Conservation (phyloP, 179 eudicot genomes). For the Heliamphora pulchella region DNA sequence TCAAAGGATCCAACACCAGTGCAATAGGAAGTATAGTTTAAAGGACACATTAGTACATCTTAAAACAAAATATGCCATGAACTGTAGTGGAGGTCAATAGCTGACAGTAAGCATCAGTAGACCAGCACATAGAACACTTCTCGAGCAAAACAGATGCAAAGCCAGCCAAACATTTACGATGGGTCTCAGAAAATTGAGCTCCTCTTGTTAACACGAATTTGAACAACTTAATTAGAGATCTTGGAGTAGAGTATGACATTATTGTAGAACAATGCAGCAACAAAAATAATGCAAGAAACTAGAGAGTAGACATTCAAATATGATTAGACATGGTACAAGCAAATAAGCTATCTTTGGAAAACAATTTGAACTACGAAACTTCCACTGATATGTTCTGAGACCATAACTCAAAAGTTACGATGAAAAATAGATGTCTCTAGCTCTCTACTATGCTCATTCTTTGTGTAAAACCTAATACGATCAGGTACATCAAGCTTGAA, state of each 20-base stretch:
- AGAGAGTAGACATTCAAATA: neutral
- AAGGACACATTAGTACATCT: neutral
- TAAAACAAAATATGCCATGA: neutral
- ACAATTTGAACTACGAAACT: neutral
- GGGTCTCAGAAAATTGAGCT: neutral
- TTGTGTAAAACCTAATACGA: neutral
- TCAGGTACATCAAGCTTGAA: neutral
- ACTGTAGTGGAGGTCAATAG: neutral
- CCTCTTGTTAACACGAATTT: neutral
- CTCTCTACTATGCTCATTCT: neutral
- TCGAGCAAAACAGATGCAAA: neutral
- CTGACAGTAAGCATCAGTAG: neutral
- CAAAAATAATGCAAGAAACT: neutral
- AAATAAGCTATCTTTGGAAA: neutral
- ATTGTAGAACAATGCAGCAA: neutral
- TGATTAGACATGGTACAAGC: neutral
- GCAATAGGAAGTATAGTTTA: neutral
- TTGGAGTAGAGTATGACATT: neutral
- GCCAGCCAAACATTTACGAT: neutral
- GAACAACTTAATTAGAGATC: neutral
- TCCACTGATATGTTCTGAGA: too few relatives aligned
- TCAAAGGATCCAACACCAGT: neutral
- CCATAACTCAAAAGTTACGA: neutral
- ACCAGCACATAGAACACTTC: neutral
- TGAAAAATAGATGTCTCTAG: neutral